Evolutionary conservation across 1,139 yeast genomes (phyloP).

Genomic region (Hansenula anomala): DNA sequence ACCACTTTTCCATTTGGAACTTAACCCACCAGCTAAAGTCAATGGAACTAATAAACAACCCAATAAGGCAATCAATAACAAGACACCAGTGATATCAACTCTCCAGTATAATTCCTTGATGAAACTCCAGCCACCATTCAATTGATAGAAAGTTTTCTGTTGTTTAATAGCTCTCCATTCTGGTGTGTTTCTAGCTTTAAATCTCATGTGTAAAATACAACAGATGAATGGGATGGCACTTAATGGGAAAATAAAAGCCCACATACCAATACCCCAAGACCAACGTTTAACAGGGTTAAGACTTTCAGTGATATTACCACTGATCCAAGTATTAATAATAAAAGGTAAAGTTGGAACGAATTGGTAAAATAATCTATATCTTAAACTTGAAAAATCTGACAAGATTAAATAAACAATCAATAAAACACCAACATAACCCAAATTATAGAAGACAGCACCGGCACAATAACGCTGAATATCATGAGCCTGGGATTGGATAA

Average conservation of each 20-base stretch:
- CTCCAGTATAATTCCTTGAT: slow-evolving; percentile 34
- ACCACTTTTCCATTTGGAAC: slow-evolving; percentile 48
- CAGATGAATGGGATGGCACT: slow-evolving; percentile 51
- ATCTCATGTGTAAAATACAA: slow-evolving; percentile 53
- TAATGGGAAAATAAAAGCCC: slow-evolving; percentile 74
- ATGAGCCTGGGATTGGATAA: slow-evolving; percentile 63
- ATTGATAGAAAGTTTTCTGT: slow-evolving; percentile 25
- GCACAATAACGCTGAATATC: slow-evolving; percentile 66
- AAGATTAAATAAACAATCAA: slow-evolving; percentile 51
- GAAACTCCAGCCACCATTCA: slow-evolving; percentile 21
- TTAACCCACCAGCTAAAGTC: slow-evolving; percentile 59
- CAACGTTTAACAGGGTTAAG: slow-evolving; percentile 39
- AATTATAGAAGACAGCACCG: slow-evolving; percentile 65
- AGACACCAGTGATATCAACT: slow-evolving; percentile 50
- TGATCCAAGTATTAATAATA: slow-evolving; percentile 72
- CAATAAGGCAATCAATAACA: slow-evolving; percentile 43
- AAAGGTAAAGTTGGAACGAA: slow-evolving; percentile 66
- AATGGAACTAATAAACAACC: slow-evolving; percentile 46
- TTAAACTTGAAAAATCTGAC: slow-evolving; percentile 63
- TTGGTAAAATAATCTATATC: slow-evolving; percentile 64
- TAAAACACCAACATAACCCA: slow-evolving; percentile 65
- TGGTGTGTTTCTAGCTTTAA: slow-evolving; percentile 44
- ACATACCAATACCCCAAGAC: slow-evolving; percentile 76
- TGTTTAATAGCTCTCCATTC: slow-evolving; percentile 35
- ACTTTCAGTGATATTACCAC: slow-evolving; percentile 49